Evolutionary conservation across 2,329 filamentous ascomycete genomes (phyloP).

Genomic region (Neofusicoccum laricinum): DNA sequence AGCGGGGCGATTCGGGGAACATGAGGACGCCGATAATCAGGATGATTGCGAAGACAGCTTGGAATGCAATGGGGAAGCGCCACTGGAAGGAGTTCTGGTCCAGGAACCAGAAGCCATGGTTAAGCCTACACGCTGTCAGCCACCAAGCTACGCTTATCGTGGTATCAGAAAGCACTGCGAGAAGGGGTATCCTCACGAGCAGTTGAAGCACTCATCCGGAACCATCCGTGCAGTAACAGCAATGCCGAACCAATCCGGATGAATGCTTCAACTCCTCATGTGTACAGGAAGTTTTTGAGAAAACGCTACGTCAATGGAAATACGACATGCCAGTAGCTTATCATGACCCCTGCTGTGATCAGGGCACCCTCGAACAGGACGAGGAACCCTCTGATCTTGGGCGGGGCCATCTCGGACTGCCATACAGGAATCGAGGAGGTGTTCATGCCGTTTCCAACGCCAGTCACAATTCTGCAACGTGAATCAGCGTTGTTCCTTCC

Average conservation of each 20-base stretch:
- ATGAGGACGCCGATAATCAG: conserved; percentile 51
- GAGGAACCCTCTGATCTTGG: conserved; percentile 44
- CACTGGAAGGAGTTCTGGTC: conserved; percentile 20
- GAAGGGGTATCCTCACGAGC: no score
- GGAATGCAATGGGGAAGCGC: conserved; percentile 54
- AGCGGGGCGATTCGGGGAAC: conserved; percentile 35
- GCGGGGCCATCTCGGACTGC: conserved; percentile 36
- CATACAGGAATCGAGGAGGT: conserved; percentile 40
- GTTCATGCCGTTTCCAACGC: conserved; percentile 31
- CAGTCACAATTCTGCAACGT: no score
- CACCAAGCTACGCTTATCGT: no score
- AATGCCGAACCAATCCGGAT: no score
- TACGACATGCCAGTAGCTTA: conserved; percentile 49
- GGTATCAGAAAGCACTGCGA: no score
- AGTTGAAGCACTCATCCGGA: no score
- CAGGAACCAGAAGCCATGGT: conserved; percentile 1
- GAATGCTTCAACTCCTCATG: no score
- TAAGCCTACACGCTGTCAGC: no score
- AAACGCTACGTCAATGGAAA: no score
- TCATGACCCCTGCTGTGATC: conserved; percentile 46
- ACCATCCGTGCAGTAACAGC: no score
- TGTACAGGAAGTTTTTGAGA: no score
- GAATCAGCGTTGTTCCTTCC: no score
- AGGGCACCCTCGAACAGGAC: conserved; percentile 51
- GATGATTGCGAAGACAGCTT: conserved; percentile 57